Percentiles rank a stretch among this genome's conserved stretches.
Conservation (phyloP, 257 asterid species). For the Nicotiana tabacum region DNA sequence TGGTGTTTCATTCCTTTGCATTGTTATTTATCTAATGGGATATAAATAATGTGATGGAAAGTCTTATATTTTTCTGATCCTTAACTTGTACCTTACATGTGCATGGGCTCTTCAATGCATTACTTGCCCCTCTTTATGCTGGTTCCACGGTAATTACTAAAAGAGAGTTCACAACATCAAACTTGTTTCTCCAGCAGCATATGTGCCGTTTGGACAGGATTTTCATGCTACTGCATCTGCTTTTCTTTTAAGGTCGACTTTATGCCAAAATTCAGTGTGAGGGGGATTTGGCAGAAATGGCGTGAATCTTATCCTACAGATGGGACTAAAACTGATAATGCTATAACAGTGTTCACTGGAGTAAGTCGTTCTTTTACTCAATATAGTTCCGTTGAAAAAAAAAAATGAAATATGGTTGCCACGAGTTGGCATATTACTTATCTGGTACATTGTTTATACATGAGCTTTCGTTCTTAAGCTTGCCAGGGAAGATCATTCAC, state of each 20-base stretch:
- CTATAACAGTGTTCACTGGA: conserved; percentile 84
- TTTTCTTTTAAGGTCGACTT: conserved; percentile 57
- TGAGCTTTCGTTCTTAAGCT: neutral
- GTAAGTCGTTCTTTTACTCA: conserved; percentile 33
- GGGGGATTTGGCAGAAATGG: conserved; percentile 98
- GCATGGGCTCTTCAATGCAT: conserved; percentile 83
- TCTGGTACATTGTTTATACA: neutral
- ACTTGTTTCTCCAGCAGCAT: neutral
- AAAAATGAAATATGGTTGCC: neutral
- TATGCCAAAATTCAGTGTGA: conserved; percentile 87
- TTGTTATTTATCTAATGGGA: neutral
- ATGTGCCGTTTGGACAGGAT: neutral
- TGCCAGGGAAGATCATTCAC: neutral
- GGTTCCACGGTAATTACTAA: conserved; percentile 27
- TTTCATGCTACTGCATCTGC: neutral
- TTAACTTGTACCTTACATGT: conserved; percentile 71
- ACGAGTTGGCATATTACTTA: neutral
- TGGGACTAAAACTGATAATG: conserved; percentile 49
- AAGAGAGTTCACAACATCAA: neutral
- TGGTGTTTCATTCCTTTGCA: neutral
- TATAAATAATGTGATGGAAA: neutral
- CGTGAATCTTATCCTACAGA: conserved; percentile 69
- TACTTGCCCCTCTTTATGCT: conserved; percentile 84
- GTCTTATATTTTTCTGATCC: conserved; percentile 24
- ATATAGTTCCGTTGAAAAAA: neutral